These are phyloP conservation scores for Fusarium miscanthi DNA, from an alignment of 2,329 filamentous ascomycete species.

Conservation along the genomic window DNA sequence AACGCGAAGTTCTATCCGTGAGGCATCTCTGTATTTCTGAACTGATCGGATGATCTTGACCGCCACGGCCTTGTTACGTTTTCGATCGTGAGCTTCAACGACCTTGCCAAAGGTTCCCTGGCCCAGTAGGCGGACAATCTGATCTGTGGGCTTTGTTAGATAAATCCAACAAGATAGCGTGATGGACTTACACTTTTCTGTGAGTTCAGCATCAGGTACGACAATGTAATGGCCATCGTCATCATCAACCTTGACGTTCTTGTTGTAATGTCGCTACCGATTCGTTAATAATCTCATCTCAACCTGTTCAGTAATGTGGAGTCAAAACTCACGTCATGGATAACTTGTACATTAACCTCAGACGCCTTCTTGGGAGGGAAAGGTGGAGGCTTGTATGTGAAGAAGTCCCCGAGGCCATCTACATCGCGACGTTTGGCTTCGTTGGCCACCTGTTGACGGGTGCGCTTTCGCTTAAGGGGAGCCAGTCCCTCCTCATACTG, in stretches of 20 bases:
- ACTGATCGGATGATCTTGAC: constrained; percentile 99
- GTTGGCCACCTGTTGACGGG: constrained; percentile 82
- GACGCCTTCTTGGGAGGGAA: constrained; percentile 91
- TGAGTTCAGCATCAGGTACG: constrained; percentile 84
- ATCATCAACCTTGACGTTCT: constrained; percentile 85
- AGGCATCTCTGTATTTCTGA: constrained; percentile 97
- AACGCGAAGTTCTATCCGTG: constrained; percentile 92
- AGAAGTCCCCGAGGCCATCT: constrained; percentile 76
- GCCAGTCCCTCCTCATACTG: constrained; percentile 73
- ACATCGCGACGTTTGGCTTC: constrained; percentile 83
- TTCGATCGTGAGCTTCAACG: constrained; percentile 87
- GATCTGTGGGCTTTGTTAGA: constrained; percentile 66
- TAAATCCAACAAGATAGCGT: background rate
- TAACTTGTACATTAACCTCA: constrained; percentile 74
- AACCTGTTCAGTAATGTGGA: background rate
- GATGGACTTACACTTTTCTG: constrained; percentile 83
- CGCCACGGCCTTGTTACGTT: constrained; percentile 81
- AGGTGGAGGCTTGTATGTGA: constrained; percentile 86
- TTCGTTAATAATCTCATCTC: constrained; percentile 22
- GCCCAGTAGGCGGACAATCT: constrained; percentile 88
- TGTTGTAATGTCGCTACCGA: constrained; percentile 54
- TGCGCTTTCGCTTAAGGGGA: constrained; percentile 93
- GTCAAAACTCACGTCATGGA: constrained; percentile 68
- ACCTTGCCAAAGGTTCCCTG: constrained; percentile 99
- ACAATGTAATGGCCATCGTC: constrained; percentile 98